Conservation (phyloP, 1,284 basidiomycete species). For the Somion occarium region DNA sequence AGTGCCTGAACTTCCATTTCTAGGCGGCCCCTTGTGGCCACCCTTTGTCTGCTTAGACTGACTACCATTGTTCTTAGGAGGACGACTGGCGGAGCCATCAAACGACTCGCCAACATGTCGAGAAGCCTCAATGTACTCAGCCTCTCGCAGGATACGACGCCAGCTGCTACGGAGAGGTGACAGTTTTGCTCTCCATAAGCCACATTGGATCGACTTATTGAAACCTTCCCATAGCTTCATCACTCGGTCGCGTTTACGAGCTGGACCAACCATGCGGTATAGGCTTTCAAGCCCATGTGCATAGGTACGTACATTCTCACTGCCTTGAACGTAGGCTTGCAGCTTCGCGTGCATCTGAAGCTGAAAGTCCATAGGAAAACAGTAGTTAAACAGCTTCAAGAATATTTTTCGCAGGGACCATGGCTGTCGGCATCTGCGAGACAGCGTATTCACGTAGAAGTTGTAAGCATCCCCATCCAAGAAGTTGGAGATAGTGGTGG, state of each 20-base stretch:
- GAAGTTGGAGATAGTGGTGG: conserved; percentile 8
- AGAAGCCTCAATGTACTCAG: conserved; percentile 3
- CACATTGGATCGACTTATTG: background rate
- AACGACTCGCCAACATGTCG: background rate
- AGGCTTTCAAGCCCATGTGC: conserved; percentile 28
- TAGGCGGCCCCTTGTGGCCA: background rate
- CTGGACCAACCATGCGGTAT: conserved; percentile 27
- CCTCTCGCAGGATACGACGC: background rate
- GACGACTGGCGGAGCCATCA: background rate
- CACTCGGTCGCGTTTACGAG: background rate
- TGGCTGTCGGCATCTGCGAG: conserved; percentile 8
- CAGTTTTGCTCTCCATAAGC: background rate
- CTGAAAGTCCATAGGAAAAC: conserved; percentile 37
- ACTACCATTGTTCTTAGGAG: background rate
- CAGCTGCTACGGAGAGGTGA: background rate
- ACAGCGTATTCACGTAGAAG: conserved; percentile 34
- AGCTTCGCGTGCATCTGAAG: conserved; percentile 17
- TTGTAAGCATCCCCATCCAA: conserved; percentile 33
- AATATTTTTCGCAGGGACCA: conserved; percentile 29
- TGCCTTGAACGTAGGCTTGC: conserved; percentile 12
- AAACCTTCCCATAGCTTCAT: background rate
- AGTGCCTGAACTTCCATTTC: background rate
- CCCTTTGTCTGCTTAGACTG: background rate
- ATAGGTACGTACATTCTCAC: conserved; percentile 19
- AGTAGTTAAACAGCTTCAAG: conserved; percentile 35